Conservation (phyloP, 1,139 yeast species). For the Taiozyma sp. region DNA sequence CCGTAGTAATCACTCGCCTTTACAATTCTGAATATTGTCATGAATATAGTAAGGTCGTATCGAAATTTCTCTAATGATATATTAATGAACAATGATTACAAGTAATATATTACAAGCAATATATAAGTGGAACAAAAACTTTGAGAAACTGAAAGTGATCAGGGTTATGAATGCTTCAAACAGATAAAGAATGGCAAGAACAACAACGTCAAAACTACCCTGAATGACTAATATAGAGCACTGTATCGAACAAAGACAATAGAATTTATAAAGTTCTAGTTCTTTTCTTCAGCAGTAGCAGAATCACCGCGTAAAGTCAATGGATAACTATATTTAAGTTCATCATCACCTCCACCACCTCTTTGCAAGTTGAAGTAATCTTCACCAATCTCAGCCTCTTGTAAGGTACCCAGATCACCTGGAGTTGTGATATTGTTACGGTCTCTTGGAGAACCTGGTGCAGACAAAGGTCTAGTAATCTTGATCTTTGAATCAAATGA, state of each 20-base stretch:
- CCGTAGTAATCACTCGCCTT: too few relatives aligned
- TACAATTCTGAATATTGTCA: too few relatives aligned
- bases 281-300: conserved; percentile 30
- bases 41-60: too few relatives aligned
- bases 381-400: conserved; percentile 80
- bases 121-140: not conserved
- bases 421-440: conserved; percentile 83
- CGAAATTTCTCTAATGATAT: too few relatives aligned
- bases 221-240: not conserved
- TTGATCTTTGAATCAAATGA: conserved; percentile 43
- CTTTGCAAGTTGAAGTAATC: conserved; percentile 81
- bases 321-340: conserved; percentile 29
- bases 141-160: not conserved
- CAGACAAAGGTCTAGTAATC: conserved; percentile 87
- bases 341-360: conserved; percentile 36
- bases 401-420: conserved; percentile 95
- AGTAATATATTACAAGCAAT: not conserved
- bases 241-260: not conserved
- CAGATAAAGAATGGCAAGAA: not conserved
- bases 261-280: not conserved
- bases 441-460: conserved; percentile 91
- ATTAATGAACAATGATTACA: not conserved
- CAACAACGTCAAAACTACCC: not conserved
- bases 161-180: not conserved
- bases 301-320: conserved; percentile 36